These are phyloP conservation scores for Penicillium polonicum DNA, from an alignment of 2,329 filamentous ascomycete species.

Conservation along the genomic window DNA sequence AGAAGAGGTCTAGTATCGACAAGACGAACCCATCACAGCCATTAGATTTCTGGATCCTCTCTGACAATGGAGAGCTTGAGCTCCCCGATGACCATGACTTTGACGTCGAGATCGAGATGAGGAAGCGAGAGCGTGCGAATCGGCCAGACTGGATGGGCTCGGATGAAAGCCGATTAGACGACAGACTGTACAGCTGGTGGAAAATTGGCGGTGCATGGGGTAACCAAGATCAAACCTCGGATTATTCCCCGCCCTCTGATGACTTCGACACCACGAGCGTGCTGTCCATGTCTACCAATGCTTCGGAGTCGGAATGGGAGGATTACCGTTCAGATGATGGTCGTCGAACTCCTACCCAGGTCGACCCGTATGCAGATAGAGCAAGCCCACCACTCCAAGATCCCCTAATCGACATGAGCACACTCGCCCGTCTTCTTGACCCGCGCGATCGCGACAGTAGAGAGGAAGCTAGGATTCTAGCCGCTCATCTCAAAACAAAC, in stretches of 20 bases:
- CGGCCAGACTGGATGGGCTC: slow-evolving; percentile 43
- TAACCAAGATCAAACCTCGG: slow-evolving; percentile 73
- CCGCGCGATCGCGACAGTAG: slow-evolving; percentile 74
- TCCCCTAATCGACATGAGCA: slow-evolving; percentile 61
- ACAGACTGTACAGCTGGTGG: slow-evolving; percentile 81
- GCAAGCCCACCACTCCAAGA: slow-evolving; percentile 59
- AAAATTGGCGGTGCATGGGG: slow-evolving; percentile 82
- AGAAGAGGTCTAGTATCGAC: slow-evolving; percentile 18
- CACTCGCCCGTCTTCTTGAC: slow-evolving; percentile 77
- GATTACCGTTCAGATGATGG: slow-evolving; percentile 48
- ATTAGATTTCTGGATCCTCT: slow-evolving; percentile 55
- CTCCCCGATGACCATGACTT: slow-evolving; percentile 63
- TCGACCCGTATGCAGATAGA: slow-evolving; percentile 52
- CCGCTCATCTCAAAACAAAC: slow-evolving; percentile 69
- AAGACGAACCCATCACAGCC: slow-evolving; percentile 24
- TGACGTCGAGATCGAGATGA: slow-evolving; percentile 79
- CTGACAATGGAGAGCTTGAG: slow-evolving; percentile 53
- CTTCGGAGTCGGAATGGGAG: slow-evolving; percentile 51
- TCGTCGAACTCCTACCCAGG: slow-evolving; percentile 71
- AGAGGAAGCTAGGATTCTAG: slow-evolving; percentile 76
- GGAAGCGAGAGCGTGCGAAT: slow-evolving; percentile 56
- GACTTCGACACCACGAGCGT: slow-evolving; percentile 78
- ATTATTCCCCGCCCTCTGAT: slow-evolving; percentile 62
- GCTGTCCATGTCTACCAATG: slow-evolving; percentile 62
- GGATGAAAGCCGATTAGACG: slow-evolving; percentile 68